Base-by-base conservation (phyloP, 371 early-diverging fungal species). In the Parasitella parasitica region DNA sequence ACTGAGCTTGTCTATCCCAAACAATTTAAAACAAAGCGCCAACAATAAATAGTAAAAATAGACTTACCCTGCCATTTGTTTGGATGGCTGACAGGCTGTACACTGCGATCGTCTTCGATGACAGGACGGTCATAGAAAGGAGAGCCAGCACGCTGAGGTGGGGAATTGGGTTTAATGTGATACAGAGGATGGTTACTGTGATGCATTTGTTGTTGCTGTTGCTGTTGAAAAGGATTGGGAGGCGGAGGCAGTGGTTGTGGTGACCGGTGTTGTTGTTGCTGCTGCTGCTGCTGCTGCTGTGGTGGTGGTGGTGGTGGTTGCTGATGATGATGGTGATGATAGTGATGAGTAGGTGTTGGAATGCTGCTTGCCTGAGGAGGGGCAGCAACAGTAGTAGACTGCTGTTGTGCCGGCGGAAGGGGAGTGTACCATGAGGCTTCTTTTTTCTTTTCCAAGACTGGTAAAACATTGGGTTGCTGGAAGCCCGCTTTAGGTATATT, bases 401-500 rank as follows among this genome's bases (percentile, higher is more conserved):
- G 20, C 18, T 37, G 15, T 37, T 12, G 41, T 41, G 41, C n/a
- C 7, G 43, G 43, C 12, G 43, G 43, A 18, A 43, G 43, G 22
- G 43, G 22, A 18, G 43, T 20, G 34, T 57, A 57, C 58, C 58
- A 57, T 26, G 36, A 18, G 8, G 58, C 32, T 6, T 57, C 49
- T n/a, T 57, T 57, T 24, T 57, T 57, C 20, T 46, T 49, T 8
- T 57, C 49, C 9, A 48, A 4, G 2, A 48, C 26, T 6, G 60
- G 32, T 28, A 30, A 55, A 55, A 16, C 56, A 41, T 41, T 41
- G 18, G 43, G 43, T 20, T 43, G 43, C 20, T 43, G 43, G 9
- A 43, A 43, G 8, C 43, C 43, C 12, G 43, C 56, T 41, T 56
- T 56, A 41, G 56, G 56, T 16, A 41, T 56, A 30, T 27, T 54